These are phyloP conservation scores for Trichoderma sp. DNA, from an alignment of 2,329 filamentous ascomycete species.

Conservation along the genomic window DNA sequence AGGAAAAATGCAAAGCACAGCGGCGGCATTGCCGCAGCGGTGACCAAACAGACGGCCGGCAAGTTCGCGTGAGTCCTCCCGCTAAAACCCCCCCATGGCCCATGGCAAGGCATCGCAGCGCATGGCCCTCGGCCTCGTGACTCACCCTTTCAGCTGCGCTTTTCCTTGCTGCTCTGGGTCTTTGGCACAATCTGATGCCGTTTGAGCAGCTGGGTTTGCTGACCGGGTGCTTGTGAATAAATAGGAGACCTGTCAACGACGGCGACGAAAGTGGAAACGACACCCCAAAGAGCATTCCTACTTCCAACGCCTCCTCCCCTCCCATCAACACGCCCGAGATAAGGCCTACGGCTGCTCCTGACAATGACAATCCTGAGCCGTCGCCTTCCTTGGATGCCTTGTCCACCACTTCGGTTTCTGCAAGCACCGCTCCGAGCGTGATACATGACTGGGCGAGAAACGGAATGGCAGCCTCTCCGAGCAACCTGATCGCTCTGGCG, in stretches of 20 bases:
- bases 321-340: constrained; percentile 46
- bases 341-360: constrained; percentile 39
- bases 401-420: constrained; percentile 48
- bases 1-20: constrained; percentile 55
- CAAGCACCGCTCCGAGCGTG: constrained; percentile 47
- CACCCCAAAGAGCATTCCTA: constrained; percentile 36
- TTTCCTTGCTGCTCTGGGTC: neutral
- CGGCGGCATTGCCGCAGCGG: constrained; percentile 51
- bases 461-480: constrained; percentile 49
- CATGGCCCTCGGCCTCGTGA: constrained; percentile 27
- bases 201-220: constrained; percentile 18
- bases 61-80: constrained; percentile 48
- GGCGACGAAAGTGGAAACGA: constrained; percentile 35
- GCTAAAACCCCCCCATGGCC: constrained; percentile 1
- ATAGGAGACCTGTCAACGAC: constrained; percentile 19
- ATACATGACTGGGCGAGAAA: constrained; percentile 45
- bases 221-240: constrained; percentile 26
- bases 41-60: constrained; percentile 51
- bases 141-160: constrained; percentile 23
- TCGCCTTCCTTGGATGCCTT: constrained; percentile 50
- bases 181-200: neutral
- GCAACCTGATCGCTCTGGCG: constrained; percentile 50
- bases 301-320: constrained; percentile 45
- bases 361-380: constrained; percentile 42
- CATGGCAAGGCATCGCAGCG: constrained; percentile 16